These are phyloP conservation scores for Pseudogymnoascus verrucosus DNA, from an alignment of 2,329 filamentous ascomycete species.

Conservation along the genomic window DNA sequence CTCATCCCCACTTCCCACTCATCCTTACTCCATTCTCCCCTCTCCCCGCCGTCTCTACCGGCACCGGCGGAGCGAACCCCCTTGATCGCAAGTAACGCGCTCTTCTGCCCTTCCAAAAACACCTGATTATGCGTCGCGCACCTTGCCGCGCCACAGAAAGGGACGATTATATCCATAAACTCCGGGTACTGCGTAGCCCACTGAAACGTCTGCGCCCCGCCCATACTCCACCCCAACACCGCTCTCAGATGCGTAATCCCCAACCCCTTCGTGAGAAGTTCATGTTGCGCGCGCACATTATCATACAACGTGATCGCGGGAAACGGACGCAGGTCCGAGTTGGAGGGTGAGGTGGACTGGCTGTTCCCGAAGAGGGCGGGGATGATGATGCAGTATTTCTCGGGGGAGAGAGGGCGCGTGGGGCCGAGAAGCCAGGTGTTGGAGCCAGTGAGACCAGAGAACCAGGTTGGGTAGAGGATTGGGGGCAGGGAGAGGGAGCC, in stretches of 20 bases:
- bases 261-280: slow-evolving; percentile 56
- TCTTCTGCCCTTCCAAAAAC: slow-evolving; percentile 58
- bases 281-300: slow-evolving; percentile 59
- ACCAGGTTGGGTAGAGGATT: slow-evolving; percentile 77
- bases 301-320: slow-evolving; percentile 59
- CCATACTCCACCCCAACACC: slow-evolving; percentile 66
- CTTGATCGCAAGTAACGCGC: slow-evolving; percentile 50
- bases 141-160: slow-evolving; percentile 58
- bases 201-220: slow-evolving; percentile 57
- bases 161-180: slow-evolving; percentile 57
- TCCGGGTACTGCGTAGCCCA: slow-evolving; percentile 41
- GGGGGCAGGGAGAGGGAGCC: no score
- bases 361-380: slow-evolving; percentile 62
- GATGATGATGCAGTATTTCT: slow-evolving; percentile 60
- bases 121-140: slow-evolving; percentile 61
- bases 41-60: slow-evolving; percentile 30
- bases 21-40: slow-evolving; percentile 42
- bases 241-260: slow-evolving; percentile 51
- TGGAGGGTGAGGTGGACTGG: slow-evolving; percentile 60
- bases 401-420: slow-evolving; percentile 56
- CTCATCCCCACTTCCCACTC: slow-evolving; percentile 53
- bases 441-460: slow-evolving; percentile 56
- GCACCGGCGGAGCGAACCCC: slow-evolving; percentile 41
- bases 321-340: slow-evolving; percentile 48
- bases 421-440: slow-evolving; percentile 68